Evolutionary conservation across 1,284 basidiomycete genomes (phyloP).

Genomic region (Ganoderma lingzhi): DNA sequence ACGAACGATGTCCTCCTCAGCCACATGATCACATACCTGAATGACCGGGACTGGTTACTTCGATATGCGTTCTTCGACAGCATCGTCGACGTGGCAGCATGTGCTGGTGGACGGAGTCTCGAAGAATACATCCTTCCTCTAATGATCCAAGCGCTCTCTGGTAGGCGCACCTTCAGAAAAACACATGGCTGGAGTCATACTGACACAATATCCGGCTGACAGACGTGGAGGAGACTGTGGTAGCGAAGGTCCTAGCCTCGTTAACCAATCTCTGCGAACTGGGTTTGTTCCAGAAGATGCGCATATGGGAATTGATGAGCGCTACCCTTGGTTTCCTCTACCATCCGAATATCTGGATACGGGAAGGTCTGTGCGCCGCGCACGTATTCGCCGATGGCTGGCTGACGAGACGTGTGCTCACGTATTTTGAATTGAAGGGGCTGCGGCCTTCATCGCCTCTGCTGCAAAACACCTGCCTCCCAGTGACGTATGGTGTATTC

Average conservation of each 20-base stretch:
- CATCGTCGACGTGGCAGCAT: constrained; percentile 93
- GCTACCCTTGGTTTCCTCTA: constrained; percentile 89
- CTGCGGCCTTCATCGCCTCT: constrained; percentile 87
- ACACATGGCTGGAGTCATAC: not conserved
- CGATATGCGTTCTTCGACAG: constrained; percentile 95
- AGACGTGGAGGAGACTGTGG: constrained; percentile 97
- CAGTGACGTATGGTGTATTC: constrained; percentile 95
- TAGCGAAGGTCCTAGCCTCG: constrained; percentile 86
- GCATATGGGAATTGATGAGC: constrained; percentile 95
- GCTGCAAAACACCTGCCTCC: constrained; percentile 80
- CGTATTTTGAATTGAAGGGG: constrained; percentile 55
- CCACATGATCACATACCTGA: constrained; percentile 99
- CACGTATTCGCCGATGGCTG: not conserved
- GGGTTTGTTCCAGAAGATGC: constrained; percentile 88
- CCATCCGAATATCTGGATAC: constrained; percentile 97
- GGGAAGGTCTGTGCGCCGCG: constrained; percentile 69
- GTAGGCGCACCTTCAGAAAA: constrained; percentile 47
- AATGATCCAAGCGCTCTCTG: constrained; percentile 92
- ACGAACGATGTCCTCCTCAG: constrained; percentile 96
- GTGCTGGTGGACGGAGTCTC: constrained; percentile 86
- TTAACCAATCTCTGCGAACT: constrained; percentile 89
- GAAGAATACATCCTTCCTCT: constrained; percentile 93
- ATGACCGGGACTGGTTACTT: constrained; percentile 94
- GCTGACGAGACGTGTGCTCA: constrained; percentile 1
- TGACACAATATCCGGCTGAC: constrained; percentile 52